Evolutionary conservation across 768 basidiomycete species (phyloP), one percentile per base, ranked within the genome.

Genomic region (Albatrellus ellisii): DNA sequence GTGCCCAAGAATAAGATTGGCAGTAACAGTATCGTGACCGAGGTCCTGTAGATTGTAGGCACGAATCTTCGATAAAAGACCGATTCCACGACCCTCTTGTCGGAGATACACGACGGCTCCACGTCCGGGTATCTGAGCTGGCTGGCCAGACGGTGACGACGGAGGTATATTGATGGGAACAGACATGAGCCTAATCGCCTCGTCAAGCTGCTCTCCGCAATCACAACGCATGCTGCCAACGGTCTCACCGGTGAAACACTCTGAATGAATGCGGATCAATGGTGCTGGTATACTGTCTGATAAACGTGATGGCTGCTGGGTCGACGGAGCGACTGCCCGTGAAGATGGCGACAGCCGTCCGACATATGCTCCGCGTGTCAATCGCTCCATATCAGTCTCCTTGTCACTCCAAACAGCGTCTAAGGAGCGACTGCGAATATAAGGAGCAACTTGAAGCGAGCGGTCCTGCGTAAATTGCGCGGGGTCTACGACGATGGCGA

Each of bases 11-110:
- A 95, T 74, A 28, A 98, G 65, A 60, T 99, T 99, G 21, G 95
- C 95, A 4, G 86, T 80, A 51, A 99, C 95, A n/a, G 95, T 99
- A 63, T 98, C 95, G 56, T 97, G 88, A 0, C 95, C 95, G 39
- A 99, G 65, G 59, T 99, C 95, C 59, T 98, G 95, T 15, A 98
- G 68, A 57, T 99, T 99, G 65, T 99, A 99, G 11, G 95, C 95
- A 26, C 85, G 75, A 45, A 99, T 86, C 62, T 99, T 99, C 38
- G 90, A 91, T 27, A 97, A 64, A 2, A 99, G 67, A 0, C 95
- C 95, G 52, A 99, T 99, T 10, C 95, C 95, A 15, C 95, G 79
- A 25, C 95, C 95, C 59, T 99, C 95, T 59, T 99, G 95, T 11
- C 94, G 81, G 45, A 99, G 72, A 61, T 99, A 99, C 42, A 98